phyloP scores from a whole-genome alignment of 2,329 filamentous ascomycete species.

The Lasiodiplodia theobromae region DNA sequence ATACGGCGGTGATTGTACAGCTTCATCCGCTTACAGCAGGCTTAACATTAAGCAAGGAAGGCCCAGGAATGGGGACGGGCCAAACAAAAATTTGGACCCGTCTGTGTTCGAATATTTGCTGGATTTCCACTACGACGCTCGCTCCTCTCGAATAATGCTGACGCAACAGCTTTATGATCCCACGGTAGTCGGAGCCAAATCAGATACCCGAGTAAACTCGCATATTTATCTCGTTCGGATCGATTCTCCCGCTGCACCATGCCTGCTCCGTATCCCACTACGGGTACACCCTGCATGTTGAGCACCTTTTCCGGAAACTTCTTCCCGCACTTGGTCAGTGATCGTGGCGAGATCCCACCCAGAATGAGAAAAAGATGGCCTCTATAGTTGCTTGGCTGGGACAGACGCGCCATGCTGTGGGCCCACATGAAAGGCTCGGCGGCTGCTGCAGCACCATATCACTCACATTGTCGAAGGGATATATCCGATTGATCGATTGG shows the following conservation, averaged over 20 bases:
- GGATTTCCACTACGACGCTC: neutral
- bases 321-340: neutral
- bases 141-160: neutral
- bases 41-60: neutral
- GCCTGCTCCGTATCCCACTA: neutral
- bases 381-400: neutral
- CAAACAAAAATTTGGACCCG: neutral
- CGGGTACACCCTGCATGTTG: neutral
- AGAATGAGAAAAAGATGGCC: neutral
- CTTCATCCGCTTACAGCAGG: slow-evolving; percentile 2
- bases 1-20: neutral
- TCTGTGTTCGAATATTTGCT: neutral
- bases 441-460: neutral
- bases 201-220: neutral
- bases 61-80: neutral
- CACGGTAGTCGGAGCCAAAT: neutral
- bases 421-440: neutral
- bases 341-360: neutral
- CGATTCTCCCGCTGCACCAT: neutral
- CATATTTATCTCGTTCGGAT: neutral
- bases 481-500: neutral
- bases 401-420: neutral
- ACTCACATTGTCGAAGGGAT: neutral
- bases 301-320: neutral
- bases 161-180: neutral